Base-by-base conservation (phyloP, 129 eudicot species). In the Smallanthus sonchifolius region DNA sequence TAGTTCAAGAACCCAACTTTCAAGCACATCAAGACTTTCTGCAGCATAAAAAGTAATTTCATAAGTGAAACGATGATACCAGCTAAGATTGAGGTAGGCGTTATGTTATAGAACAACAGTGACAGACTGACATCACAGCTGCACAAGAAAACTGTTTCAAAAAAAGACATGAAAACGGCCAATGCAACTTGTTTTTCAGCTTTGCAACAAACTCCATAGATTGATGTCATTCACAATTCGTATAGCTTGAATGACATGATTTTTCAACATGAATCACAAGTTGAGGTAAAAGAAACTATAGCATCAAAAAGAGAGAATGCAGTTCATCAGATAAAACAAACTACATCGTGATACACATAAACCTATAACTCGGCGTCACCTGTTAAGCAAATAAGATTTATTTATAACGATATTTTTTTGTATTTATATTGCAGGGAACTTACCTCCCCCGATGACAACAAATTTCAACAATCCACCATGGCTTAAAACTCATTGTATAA, bases 401-500 rank as follows among this genome's bases (percentile, higher is more conserved):
- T 40, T 67, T 9, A 76, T 38, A 56, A 55, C 10, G 45, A 64
- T 19, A 5, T 9, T 13, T 40, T 52, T 54, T 43, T 14, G 42
- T 63, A 39, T 13, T 45, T 39, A 51, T 57, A 32, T 16, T 6
- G 62, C 56, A 42, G 32, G 10, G 28, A 54, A 66, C 76, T 84
- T 78, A 90, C 97, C 98, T 83, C 98, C 97, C 14, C 97, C 99
- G 6, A 94, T 90, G 77, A 94, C 79, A 59, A 88, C 97, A 67
- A 94, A 79, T 83, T 94, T 94, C 97, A 90, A 90, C 73, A 79
- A 77, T 64, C 85, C 96, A 69, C 93, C 98, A 70, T 77, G 84
- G 74, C n/a, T n/a, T 94, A 94, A 77, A 88, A 81, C 20, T 94
- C 93, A 70, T 82, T 67, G 84, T 82, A 94, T 61, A 86, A 77